Conservation (phyloP, 176 grass and related monocot genomes). For the Panicum miliaceum region DNA sequence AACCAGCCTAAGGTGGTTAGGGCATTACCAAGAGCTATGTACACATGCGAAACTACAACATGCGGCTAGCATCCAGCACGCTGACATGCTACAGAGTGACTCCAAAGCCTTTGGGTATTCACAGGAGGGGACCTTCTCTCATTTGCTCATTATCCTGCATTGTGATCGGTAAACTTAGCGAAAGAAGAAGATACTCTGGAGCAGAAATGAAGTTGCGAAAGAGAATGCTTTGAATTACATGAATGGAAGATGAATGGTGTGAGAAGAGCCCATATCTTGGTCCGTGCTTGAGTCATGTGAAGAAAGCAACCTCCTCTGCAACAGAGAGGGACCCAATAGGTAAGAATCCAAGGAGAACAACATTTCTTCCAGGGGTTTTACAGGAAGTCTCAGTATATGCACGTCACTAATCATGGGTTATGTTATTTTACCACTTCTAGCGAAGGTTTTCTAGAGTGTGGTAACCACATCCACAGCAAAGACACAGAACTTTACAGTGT, state of each 20-base stretch:
- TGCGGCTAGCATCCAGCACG: neutral
- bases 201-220: neutral
- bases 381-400: neutral
- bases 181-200: neutral
- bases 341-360: conserved; percentile 14
- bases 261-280: conserved; percentile 39
- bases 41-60: conserved; percentile 24
- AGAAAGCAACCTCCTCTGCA: conserved; percentile 65
- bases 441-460: too few species aligned
- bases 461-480: neutral
- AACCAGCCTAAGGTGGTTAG: conserved; percentile 36
- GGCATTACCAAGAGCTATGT: conserved; percentile 39
- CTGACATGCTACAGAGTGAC: neutral
- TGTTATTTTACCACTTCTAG: neutral
- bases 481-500: neutral
- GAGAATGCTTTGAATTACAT: conserved; percentile 45
- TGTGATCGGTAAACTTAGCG: neutral
- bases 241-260: conserved; percentile 34
- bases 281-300: conserved; percentile 36
- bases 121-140: conserved; percentile 7
- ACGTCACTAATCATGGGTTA: neutral
- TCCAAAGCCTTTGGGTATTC: neutral
- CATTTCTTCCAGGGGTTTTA: neutral
- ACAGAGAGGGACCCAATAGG: conserved; percentile 4
- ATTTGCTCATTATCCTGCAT: conserved; percentile 41